Evolutionary conservation across 352 stramenopile species (phyloP).

Genomic region (Phytophthora sansomeana): DNA sequence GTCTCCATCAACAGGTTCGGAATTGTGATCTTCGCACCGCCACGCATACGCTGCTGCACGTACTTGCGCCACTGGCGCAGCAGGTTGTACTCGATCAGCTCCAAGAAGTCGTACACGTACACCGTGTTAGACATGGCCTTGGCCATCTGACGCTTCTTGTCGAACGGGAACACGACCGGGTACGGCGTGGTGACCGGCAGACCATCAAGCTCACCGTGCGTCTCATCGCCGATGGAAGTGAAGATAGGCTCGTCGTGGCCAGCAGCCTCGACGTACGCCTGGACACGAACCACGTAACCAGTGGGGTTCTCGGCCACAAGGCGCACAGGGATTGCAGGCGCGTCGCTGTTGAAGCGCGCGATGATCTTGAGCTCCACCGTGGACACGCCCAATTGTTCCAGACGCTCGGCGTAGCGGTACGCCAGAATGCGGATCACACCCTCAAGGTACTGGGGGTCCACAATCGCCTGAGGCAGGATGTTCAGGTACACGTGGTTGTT

Average conservation of each 20-base stretch:
- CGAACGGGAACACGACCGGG: slow-evolving; percentile 95
- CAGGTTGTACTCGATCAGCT: slow-evolving; percentile 97
- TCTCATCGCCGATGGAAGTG: slow-evolving; percentile 91
- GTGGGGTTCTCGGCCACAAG: slow-evolving; percentile 98
- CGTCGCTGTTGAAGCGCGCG: slow-evolving; percentile 92
- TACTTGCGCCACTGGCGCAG: slow-evolving; percentile 95
- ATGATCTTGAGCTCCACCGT: slow-evolving; percentile 98
- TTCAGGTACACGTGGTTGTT: slow-evolving; percentile 99
- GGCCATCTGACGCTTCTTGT: slow-evolving; percentile 93
- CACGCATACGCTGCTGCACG: slow-evolving; percentile 75
- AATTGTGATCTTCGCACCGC: slow-evolving; percentile 72
- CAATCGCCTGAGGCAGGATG: slow-evolving; percentile 94
- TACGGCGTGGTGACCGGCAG: slow-evolving; percentile 97
- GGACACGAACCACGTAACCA: slow-evolving; percentile 98
- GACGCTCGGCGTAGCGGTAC: slow-evolving; percentile 88
- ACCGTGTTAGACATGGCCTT: slow-evolving; percentile 97
- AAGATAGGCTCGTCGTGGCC: slow-evolving; percentile 85
- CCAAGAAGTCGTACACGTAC: slow-evolving; percentile 99
- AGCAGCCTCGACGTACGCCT: slow-evolving; percentile 98
- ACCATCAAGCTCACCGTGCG: slow-evolving; percentile 94
- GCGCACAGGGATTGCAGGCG: slow-evolving; percentile 95
- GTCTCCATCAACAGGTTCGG: slow-evolving; percentile 95
- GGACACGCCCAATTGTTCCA: slow-evolving; percentile 93
- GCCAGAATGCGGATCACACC: slow-evolving; percentile 94
- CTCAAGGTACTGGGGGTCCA: slow-evolving; percentile 97